Evolutionary conservation across 306 rosid species (phyloP), one percentile per base, ranked within the genome.

Genomic region (Datisca glomerata): DNA sequence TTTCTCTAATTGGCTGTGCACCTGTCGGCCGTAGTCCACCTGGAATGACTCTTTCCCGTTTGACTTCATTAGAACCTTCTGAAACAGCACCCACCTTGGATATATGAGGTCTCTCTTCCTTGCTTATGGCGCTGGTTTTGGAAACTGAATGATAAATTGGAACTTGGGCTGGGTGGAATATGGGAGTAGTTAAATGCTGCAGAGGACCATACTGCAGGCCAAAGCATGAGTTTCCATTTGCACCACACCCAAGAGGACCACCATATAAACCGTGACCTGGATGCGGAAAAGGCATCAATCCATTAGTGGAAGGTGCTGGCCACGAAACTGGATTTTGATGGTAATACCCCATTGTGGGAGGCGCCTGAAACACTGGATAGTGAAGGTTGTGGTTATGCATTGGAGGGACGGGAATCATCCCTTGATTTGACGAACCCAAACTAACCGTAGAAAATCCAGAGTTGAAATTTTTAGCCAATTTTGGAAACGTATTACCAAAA

Each of bases 271-370:
- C 84, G 49, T 69, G 94, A 63, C 63, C 80, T 16, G 83, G 68
- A 51, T 74, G 85, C 33, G 85, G 58, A 50, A 73, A 80, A 18
- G 81, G 64, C 68, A 91, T 49, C 45, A 91, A 47, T 10, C 87
- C 96, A 61, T 69, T 78, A 21, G 67, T 48, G 57, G 76, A 75
- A 57, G 74, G 68, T 22, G 79, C 70, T 24, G 93, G 69, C 98
- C 98, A 89, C 40, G 98, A 70, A 49, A 80, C 85, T 36, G 92
- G 75, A 73, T 64, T 80, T 73, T 85, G 94, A 57, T 68, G 86
- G 57, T 78, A 91, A 76, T 68, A 91, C 59, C 80, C 73, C 79
- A 83, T 44, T 38, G 93, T 31, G 15, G 93, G 71, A 32, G 93
- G 75, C 68, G 72, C 67, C 41, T 75, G 98, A 53, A 75, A 80